phyloP scores from a whole-genome alignment of 257 asterid species.

The Penstemon eatonii region DNA sequence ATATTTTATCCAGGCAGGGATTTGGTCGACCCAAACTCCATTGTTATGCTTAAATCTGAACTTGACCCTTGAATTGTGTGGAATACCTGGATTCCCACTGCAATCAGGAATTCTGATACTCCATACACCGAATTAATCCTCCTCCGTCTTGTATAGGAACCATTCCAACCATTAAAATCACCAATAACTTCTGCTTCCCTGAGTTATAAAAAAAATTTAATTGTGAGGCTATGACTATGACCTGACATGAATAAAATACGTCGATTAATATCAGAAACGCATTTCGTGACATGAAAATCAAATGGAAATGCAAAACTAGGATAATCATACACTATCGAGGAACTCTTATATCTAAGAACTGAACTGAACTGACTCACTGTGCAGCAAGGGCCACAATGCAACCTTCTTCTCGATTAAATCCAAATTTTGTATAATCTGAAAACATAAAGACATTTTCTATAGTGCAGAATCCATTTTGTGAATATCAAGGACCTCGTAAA shows the following conservation, averaged over 20 bases:
- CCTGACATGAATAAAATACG: slow-evolving; percentile 22
- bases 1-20: slow-evolving; percentile 94
- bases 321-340: slow-evolving; percentile 20
- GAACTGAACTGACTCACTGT: slow-evolving; percentile 58
- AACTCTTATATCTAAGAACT: slow-evolving; percentile 12
- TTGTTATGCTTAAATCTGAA: slow-evolving; percentile 73
- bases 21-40: slow-evolving; percentile 83
- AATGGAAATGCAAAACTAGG: slow-evolving; percentile 6
- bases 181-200: slow-evolving; percentile 96
- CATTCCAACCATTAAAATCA: slow-evolving; percentile 95
- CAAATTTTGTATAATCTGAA: slow-evolving; percentile 77
- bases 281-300: slow-evolving; percentile 13
- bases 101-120: slow-evolving; percentile 73
- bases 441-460: slow-evolving; percentile 23
- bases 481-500: slow-evolving; percentile 8
- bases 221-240: slow-evolving; percentile 28
- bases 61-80: slow-evolving; percentile 87
- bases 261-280: slow-evolving; percentile 13
- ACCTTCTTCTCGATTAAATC: slow-evolving; percentile 82
- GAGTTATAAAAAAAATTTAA: slow-evolving; percentile 35
- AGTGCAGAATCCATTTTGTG: slow-evolving; percentile 10
- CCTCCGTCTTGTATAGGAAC: slow-evolving; percentile 81
- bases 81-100: slow-evolving; percentile 68
- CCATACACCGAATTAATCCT: slow-evolving; percentile 87
- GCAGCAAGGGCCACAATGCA: slow-evolving; percentile 89